These are phyloP conservation scores for Beverwykella pulmonaria DNA, from an alignment of 495 filamentous ascomycete genomes.

Conservation along the genomic window DNA sequence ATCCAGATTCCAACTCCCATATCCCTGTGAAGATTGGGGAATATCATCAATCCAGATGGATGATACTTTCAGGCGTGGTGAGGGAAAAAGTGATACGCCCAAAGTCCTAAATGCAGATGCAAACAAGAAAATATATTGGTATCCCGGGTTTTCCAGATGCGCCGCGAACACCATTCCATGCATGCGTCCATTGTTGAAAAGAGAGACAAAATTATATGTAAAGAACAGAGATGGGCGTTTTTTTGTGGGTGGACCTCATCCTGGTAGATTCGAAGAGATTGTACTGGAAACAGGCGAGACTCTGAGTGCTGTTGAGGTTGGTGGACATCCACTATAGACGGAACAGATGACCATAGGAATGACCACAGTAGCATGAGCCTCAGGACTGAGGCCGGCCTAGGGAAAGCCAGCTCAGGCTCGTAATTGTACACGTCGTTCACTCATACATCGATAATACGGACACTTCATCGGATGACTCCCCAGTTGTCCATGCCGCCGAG, in stretches of 20 bases:
- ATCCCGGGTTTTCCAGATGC: not conserved
- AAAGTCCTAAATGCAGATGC: not conserved
- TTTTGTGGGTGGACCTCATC: too few species aligned
- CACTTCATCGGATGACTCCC: constrained; percentile 35
- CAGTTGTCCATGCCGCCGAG: constrained; percentile 33
- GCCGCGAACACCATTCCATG: constrained; percentile 1
- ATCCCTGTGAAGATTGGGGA: too few species aligned
- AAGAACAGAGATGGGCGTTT: not conserved
- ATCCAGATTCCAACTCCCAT: too few species aligned
- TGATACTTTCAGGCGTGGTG: too few species aligned
- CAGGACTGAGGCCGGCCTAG: not conserved
- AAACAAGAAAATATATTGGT: not conserved
- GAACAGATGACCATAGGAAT: not conserved
- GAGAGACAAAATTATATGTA: not conserved
- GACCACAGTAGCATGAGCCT: not conserved
- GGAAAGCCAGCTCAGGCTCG: not conserved
- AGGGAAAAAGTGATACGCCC: too few species aligned
- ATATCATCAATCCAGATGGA: too few species aligned
- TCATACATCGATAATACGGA: not conserved
- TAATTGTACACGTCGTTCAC: not conserved
- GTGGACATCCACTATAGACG: not conserved
- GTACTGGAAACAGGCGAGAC: not conserved
- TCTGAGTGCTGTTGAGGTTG: not conserved
- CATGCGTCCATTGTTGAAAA: not conserved
- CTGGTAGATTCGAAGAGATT: not conserved